Percentiles rank a stretch among this genome's conserved stretches.
These are phyloP conservation scores for Gracilaria vermiculophylla DNA, from an alignment of 23 red algal genomes.

Conservation along the genomic window DNA sequence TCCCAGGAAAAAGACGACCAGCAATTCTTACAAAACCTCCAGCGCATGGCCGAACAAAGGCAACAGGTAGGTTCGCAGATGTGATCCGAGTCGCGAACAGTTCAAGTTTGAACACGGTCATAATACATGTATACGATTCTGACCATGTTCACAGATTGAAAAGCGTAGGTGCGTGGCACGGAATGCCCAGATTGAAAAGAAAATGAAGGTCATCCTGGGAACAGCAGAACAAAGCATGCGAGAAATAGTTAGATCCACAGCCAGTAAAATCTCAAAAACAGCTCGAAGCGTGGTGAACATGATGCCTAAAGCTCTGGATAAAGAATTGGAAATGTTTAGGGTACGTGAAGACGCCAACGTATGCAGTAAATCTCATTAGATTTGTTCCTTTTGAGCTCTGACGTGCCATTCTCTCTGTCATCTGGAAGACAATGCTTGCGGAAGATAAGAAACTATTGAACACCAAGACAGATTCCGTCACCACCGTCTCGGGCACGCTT, in stretches of 20 bases:
- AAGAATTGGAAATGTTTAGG: neutral
- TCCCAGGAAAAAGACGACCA: neutral
- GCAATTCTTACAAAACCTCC: conserved; percentile 3
- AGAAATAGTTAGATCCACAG: neutral
- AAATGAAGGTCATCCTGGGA: conserved; percentile 5
- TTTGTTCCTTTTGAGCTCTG: neutral
- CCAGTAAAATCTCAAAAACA: neutral
- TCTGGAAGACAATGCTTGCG: neutral
- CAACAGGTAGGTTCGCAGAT: neutral
- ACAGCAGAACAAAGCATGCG: neutral
- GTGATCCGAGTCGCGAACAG: neutral
- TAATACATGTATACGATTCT: no score
- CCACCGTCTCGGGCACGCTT: neutral
- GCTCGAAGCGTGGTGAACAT: neutral
- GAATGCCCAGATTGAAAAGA: neutral
- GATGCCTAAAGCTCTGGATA: neutral
- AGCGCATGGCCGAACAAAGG: conserved; percentile 6
- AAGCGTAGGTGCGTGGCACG: neutral
- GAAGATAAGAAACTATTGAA: neutral
- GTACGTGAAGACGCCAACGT: no score
- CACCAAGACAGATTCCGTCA: neutral
- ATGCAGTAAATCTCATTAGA: no score
- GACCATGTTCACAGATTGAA: neutral
- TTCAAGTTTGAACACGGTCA: no score
- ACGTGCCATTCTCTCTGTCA: neutral